These are phyloP conservation scores for Avena sativa DNA, from an alignment of 176 grass and related monocot genomes.

Conservation along the genomic window DNA sequence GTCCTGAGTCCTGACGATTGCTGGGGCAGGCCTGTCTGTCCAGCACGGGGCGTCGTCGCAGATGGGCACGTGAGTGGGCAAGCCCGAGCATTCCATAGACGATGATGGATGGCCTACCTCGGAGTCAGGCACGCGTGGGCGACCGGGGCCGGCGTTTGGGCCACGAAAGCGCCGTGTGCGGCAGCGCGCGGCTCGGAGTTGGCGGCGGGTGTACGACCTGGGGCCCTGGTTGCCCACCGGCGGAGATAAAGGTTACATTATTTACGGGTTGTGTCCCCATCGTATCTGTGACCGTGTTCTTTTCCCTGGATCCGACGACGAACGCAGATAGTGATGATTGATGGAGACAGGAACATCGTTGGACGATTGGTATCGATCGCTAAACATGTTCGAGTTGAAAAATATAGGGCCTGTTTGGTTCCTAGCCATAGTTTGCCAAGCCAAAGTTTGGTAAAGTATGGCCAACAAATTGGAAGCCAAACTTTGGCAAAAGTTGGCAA, in stretches of 20 bases:
- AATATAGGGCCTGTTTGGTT: too few species aligned
- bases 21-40: background rate
- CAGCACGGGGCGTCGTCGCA: background rate
- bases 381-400: background rate
- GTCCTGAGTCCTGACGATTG: background rate
- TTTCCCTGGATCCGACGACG: conserved; percentile 40
- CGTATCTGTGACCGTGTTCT: conserved; percentile 35
- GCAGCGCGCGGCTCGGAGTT: conserved; percentile 41
- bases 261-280: conserved; percentile 7
- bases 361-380: background rate
- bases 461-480: too few species aligned
- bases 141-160: background rate
- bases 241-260: conserved; percentile 38
- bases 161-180: conserved; percentile 44
- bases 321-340: background rate
- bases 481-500: too few species aligned
- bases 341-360: background rate
- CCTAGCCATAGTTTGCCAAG: too few species aligned
- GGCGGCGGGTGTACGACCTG: background rate
- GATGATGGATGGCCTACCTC: conserved; percentile 17
- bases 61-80: conserved; percentile 27
- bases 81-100: background rate
- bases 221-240: conserved; percentile 3
- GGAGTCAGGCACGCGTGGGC: conserved; percentile 31
- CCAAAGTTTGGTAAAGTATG: too few species aligned